Evolutionary conservation across 805 yeast genomes (phyloP).

Genomic region (Kodamaea leandrae): DNA sequence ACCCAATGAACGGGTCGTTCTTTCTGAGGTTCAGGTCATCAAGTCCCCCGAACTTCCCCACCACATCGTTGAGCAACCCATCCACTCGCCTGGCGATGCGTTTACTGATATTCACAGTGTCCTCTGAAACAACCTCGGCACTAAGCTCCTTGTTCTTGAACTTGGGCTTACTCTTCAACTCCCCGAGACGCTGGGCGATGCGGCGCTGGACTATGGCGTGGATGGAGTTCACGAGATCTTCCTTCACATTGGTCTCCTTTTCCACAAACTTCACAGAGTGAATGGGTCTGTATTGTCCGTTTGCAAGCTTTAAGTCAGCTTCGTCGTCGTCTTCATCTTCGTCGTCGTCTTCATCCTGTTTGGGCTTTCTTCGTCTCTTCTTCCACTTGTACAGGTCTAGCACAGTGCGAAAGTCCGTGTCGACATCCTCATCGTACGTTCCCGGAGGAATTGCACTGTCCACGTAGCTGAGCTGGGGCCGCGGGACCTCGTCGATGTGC

Average conservation of each 20-base stretch:
- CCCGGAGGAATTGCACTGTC: slow-evolving; percentile 14
- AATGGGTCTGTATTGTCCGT: neutral
- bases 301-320: slow-evolving; percentile 3
- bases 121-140: slow-evolving; percentile 3
- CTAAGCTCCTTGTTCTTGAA: slow-evolving; percentile 5
- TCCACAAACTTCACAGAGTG: neutral
- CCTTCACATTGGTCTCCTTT: slow-evolving; percentile 18
- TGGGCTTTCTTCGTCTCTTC: slow-evolving; percentile 6
- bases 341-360: slow-evolving; percentile 6
- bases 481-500: slow-evolving; percentile 31
- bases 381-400: neutral
- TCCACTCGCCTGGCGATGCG: slow-evolving; percentile 12
- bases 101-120: slow-evolving; percentile 10
- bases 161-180: slow-evolving; percentile 1
- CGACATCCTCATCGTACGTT: slow-evolving; percentile 11
- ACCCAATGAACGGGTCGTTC: slow-evolving; percentile 11
- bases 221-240: slow-evolving; percentile 22
- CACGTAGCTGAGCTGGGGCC: slow-evolving; percentile 30
- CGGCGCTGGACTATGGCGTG: slow-evolving; percentile 18
- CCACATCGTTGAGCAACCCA: slow-evolving; percentile 9
- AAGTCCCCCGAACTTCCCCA: slow-evolving; percentile 3
- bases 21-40: neutral
- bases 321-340: slow-evolving; percentile 3
- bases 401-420: slow-evolving; percentile 6
- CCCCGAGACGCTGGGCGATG: slow-evolving; percentile 8